phyloP scores from a whole-genome alignment of 805 yeast genomes.

The Saccharomyces paradoxus region DNA sequence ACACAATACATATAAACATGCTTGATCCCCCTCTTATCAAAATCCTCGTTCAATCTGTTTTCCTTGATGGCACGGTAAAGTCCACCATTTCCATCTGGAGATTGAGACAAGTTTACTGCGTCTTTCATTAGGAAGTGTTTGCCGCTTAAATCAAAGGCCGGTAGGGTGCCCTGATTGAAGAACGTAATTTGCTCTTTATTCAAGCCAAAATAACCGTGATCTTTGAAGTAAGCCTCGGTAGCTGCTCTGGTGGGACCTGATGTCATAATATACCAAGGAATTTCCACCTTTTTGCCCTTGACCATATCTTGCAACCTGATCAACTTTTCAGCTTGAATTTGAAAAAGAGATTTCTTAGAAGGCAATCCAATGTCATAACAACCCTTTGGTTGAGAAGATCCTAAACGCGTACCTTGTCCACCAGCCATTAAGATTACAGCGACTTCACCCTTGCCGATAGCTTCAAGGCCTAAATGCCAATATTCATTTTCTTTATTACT shows the following conservation, averaged over 20 bases:
- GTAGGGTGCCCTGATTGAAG: slow-evolving; percentile 92
- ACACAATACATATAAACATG: slow-evolving; percentile 97
- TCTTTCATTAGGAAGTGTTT: slow-evolving; percentile 56
- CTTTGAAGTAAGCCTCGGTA: slow-evolving; percentile 63
- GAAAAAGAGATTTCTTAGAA: slow-evolving; percentile 75
- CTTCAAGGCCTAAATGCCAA: slow-evolving; percentile 50
- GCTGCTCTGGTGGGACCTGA: slow-evolving; percentile 73
- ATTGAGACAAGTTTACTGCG: slow-evolving; percentile 52
- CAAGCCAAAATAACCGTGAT: slow-evolving; percentile 66
- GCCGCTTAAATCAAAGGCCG: slow-evolving; percentile 74
- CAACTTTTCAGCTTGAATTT: slow-evolving; percentile 86
- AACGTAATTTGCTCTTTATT: slow-evolving; percentile 51
- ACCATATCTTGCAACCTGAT: slow-evolving; percentile 44
- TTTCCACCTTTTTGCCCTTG: slow-evolving; percentile 13
- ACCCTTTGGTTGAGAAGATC: slow-evolving; percentile 87
- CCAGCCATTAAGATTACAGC: slow-evolving; percentile 95
- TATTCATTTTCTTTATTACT: slow-evolving; percentile 34
- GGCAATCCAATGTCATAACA: slow-evolving; percentile 85
- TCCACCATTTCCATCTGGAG: slow-evolving; percentile 99
- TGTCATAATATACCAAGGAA: slow-evolving; percentile 93
- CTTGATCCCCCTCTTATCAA: slow-evolving; percentile 57
- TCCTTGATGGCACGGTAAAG: slow-evolving; percentile 72
- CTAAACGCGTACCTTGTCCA: slow-evolving; percentile 95
- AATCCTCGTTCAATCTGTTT: slow-evolving; percentile 60
- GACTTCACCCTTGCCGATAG: slow-evolving; percentile 64